A percentile compares a stretch with the other conserved stretches of the same genome.
Evolutionary conservation across 495 filamentous ascomycete genomes (phyloP).

Genomic region (Penicillium subrubescens): DNA sequence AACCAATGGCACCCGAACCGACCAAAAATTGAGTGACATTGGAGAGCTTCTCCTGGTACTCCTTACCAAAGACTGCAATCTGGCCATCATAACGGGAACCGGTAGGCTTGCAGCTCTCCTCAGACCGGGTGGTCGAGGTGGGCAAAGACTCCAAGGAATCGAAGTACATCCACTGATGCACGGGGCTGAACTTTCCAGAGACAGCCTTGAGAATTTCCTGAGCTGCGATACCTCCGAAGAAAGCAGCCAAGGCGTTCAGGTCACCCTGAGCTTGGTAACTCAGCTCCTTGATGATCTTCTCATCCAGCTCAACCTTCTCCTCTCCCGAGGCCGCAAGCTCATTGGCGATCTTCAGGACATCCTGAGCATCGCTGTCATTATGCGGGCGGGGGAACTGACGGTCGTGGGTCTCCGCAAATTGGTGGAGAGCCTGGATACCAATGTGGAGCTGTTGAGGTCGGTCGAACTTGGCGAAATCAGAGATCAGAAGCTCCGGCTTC

Average conservation of each 20-base stretch:
- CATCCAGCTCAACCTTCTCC: slow-evolving; percentile 81
- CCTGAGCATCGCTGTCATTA: slow-evolving; percentile 78
- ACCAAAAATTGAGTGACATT: slow-evolving; percentile 93
- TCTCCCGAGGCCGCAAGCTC: slow-evolving; percentile 63
- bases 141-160: slow-evolving; percentile 96
- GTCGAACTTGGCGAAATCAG: slow-evolving; percentile 97
- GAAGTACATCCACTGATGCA: slow-evolving; percentile 94
- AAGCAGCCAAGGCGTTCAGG: slow-evolving; percentile 86
- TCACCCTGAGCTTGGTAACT: slow-evolving; percentile 96
- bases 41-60: slow-evolving; percentile 90
- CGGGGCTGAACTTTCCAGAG: slow-evolving; percentile 94
- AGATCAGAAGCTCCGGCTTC: slow-evolving; percentile 85
- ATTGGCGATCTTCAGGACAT: slow-evolving; percentile 72
- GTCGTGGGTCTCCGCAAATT: slow-evolving; percentile 69
- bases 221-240: slow-evolving; percentile 93
- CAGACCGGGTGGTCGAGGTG: slow-evolving; percentile 67
- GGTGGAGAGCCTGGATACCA: slow-evolving; percentile 89
- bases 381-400: slow-evolving; percentile 78
- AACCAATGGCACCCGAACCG: slow-evolving; percentile 96
- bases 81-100: slow-evolving; percentile 93
- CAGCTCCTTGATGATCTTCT: slow-evolving; percentile 90
- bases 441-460: slow-evolving; percentile 88
- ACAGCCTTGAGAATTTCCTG: slow-evolving; percentile 97
- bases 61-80: slow-evolving; percentile 91
- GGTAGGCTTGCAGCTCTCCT: slow-evolving; percentile 82